Conservation (phyloP, 306 rosid genomes). For the Glycine tomentella region DNA sequence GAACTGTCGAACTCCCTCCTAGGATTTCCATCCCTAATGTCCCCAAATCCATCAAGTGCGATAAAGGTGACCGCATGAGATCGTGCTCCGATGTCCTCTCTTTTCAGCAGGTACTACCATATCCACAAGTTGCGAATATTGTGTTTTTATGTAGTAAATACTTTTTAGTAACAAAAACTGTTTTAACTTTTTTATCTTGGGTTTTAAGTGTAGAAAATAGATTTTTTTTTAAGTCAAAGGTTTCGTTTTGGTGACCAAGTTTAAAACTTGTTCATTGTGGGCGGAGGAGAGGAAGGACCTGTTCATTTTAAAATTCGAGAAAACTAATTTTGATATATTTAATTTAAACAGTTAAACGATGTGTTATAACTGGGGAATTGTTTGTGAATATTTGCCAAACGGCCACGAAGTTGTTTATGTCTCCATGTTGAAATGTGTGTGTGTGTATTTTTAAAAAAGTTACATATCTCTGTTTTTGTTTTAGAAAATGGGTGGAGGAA, state of each 20-base stretch:
- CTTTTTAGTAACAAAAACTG: not conserved
- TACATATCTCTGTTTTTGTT: not conserved
- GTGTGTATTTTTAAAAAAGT: not conserved
- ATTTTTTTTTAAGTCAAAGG: not conserved
- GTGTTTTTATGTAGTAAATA: too few species aligned
- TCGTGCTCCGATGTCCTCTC: conserved; percentile 77
- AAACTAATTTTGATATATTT: not conserved
- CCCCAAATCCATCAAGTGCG: conserved; percentile 83
- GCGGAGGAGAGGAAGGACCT: not conserved
- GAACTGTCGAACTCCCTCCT: conserved; percentile 64
- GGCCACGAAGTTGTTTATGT: not conserved
- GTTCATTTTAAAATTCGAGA: not conserved
- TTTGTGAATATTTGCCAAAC: not conserved
- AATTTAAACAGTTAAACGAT: not conserved
- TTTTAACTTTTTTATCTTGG: not conserved
- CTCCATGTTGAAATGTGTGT: too few species aligned
- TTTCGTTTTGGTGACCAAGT: not conserved
- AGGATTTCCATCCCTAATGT: conserved; percentile 69
- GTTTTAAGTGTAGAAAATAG: not conserved
- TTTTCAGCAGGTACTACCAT: conserved; percentile 71
- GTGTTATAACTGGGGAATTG: not conserved
- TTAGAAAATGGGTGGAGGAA: not conserved
- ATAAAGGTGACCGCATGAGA: conserved; percentile 86
- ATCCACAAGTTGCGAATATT: not conserved
- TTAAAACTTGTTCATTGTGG: not conserved